These are phyloP conservation scores for Aulographum hederae DNA, from an alignment of 2,329 filamentous ascomycete genomes.

Conservation along the genomic window DNA sequence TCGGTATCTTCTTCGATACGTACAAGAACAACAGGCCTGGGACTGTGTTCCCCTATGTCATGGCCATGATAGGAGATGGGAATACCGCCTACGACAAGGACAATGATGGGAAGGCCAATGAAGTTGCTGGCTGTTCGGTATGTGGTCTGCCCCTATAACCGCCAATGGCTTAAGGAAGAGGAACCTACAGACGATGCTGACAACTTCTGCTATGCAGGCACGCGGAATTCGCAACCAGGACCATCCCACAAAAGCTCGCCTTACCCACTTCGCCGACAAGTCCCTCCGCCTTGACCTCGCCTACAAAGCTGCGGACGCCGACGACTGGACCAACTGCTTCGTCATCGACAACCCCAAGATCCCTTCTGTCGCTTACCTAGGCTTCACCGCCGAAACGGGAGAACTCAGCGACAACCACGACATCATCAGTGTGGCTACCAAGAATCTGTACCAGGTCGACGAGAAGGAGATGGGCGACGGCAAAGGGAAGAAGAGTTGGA, in stretches of 20 bases:
- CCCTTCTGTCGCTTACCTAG: conserved; percentile 49
- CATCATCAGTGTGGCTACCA: conserved; percentile 69
- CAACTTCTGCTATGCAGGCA: conserved; percentile 36
- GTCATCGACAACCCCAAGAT: conserved; percentile 50
- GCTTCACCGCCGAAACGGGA: conserved; percentile 71
- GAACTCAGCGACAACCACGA: conserved; percentile 97
- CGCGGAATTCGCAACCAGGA: conserved; percentile 64
- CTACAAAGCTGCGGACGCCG: conserved; percentile 75
- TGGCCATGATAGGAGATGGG: conserved; percentile 95
- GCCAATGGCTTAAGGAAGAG: neutral
- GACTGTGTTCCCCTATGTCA: conserved; percentile 89
- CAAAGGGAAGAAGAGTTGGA: conserved; percentile 16
- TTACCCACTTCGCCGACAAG: conserved; percentile 97
- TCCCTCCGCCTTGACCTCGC: conserved; percentile 76
- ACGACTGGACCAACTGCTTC: conserved; percentile 83
- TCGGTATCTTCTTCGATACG: conserved; percentile 92
- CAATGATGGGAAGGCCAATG: conserved; percentile 83
- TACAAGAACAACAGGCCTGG: conserved; percentile 99
- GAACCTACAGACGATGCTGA: conserved; percentile 2
- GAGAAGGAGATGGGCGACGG: conserved; percentile 12
- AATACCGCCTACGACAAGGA: conserved; percentile 78
- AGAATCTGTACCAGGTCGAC: conserved; percentile 60
- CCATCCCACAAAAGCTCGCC: conserved; percentile 61
- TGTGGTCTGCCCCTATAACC: conserved; percentile 9
- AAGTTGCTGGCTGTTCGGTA: conserved; percentile 82